Evolutionary conservation across 257 asterid species (phyloP), one percentile per base, ranked within the genome.

Genomic region (Rauvolfia tetraphylla): DNA sequence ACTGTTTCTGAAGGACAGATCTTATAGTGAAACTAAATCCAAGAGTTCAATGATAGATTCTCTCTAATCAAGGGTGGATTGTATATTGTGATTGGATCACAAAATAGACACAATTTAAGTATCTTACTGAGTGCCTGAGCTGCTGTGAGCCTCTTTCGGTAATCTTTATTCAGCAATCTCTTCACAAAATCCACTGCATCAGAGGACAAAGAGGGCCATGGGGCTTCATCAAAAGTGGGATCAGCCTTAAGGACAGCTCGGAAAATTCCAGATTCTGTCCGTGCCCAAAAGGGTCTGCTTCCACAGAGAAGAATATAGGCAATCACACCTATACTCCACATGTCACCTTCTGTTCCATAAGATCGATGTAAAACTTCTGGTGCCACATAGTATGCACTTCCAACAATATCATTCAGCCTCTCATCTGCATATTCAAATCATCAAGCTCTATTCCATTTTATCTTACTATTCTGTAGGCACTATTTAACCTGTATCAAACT

Each of bases 261-360:
- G 63, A 90, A 90, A 79, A 90, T 90, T 76, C 95, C 95, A 18
- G 95, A 90, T 83, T 90, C 95, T 8, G 95, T 88, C 74, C 95
- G 86, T 1, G 95, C 89, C 96, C 96, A 90, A 78, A 90, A 90
- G 8, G 96, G 96, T 63, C 96, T 72, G 83, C 97, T 93, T 83
- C 97, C 97, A 58, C 97, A 90, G 20, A 93, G 91, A 85, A 93
- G 92, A 85, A 92, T 92, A 53, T 92, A 93, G 71, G 93, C 93
- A 83, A 92, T 92, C 68, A 93, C 98, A 66, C 98, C 98, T 69
- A 93, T 85, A 75, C 98, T 92, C 98, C 98, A 93, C 96, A 91
- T 92, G 83, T 93, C 98, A 36, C 93, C 97, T 84, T 93, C 97
- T 29, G 96, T 89, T 79, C 98, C 97, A 76, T 93, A 93, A 38